Evolutionary conservation across 306 rosid genomes (phyloP), one percentile per base, ranked within the genome.

Genomic region (Lathyrus oleraceus): DNA sequence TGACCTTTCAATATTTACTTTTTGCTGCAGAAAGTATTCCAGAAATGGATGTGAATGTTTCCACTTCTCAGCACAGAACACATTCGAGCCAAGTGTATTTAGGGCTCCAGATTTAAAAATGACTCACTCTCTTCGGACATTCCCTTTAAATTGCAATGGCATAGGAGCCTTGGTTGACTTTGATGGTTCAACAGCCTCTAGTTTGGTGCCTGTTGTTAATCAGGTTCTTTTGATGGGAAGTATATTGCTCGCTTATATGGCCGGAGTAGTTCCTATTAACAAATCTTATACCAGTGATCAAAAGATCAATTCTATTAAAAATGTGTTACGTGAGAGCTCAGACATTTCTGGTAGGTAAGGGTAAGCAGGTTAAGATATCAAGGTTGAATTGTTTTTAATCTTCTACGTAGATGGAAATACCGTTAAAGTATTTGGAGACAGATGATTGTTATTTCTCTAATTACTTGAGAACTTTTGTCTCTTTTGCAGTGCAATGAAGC

Each of bases 281-380:
- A 86, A 80, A 74, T 75, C 96, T 62, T 67, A 57, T 80, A 51
- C 25, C 32, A 70, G 48, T 70, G 53, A 30, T 83, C 81, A 65
- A 69, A 87, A 90, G 78, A 84, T 27, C 65, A 60, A 74, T 80
- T 72, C 83, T 72, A 77, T 51, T 32, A 80, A 86, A 69, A 76
- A 64, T 47, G 67, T 58, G n/a, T 67, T 61, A 58, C 71, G 79
- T 45, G 84, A 76, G 74, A 80, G 74, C 61, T 67, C 92, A 54
- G 83, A 73, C 78, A 49, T 54, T 83, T 88, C 92, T 94, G 98
- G 98, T 94, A 90, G 98, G 98, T 94, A 88, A 90, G 98, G 89
- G 94, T 87, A 84, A 81, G 88, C 86, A 60, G 65, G 62, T 84
- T 78, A 73, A 65, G 70, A 35, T 81, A 63, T 48, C 56, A 62